phyloP scores from a whole-genome alignment of 2,329 filamentous ascomycete genomes.

The Orbilia quercus region DNA sequence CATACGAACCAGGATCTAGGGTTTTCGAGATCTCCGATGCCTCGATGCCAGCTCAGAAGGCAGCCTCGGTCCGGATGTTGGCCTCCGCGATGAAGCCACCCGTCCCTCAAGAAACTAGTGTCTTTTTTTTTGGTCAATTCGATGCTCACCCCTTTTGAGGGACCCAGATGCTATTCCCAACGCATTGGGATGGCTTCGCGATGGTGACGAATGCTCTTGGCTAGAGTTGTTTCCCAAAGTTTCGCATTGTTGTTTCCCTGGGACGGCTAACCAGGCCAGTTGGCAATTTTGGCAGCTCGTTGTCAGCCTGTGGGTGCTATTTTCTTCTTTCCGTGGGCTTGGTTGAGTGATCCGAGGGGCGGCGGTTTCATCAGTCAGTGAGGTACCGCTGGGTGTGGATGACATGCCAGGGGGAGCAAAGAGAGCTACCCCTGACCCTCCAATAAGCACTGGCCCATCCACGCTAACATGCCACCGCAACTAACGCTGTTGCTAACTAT shows the following conservation, averaged over 20 bases:
- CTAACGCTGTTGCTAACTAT: constrained; percentile 13
- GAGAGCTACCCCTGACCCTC: constrained; percentile 42
- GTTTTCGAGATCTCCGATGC: constrained; percentile 22
- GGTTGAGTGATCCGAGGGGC: constrained; percentile 37
- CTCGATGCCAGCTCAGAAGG: constrained; percentile 29
- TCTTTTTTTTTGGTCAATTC: no score
- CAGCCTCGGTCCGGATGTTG: constrained; percentile 20
- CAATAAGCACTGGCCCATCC: not conserved
- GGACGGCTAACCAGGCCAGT: constrained; percentile 15
- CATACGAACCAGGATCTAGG: constrained; percentile 45
- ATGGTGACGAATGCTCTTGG: constrained; percentile 18
- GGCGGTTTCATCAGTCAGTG: constrained; percentile 41
- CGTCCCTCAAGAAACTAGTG: no score
- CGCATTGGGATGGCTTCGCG: constrained; percentile 16
- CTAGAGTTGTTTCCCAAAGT: not conserved
- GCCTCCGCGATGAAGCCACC: not conserved
- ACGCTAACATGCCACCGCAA: constrained; percentile 11
- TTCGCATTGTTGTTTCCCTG: constrained; percentile 7
- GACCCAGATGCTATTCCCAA: constrained; percentile 20
- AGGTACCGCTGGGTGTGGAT: constrained; percentile 28
- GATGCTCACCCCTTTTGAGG: constrained; percentile 15
- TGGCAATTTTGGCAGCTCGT: constrained; percentile 31
- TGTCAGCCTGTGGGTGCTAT: constrained; percentile 15
- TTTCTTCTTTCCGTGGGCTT: constrained; percentile 7
- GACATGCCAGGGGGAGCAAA: constrained; percentile 26